A percentile compares a stretch with the other conserved stretches of the same genome.
These are phyloP conservation scores for Hypoxylon sp. DNA, from an alignment of 2,329 filamentous ascomycete genomes.

Conservation along the genomic window DNA sequence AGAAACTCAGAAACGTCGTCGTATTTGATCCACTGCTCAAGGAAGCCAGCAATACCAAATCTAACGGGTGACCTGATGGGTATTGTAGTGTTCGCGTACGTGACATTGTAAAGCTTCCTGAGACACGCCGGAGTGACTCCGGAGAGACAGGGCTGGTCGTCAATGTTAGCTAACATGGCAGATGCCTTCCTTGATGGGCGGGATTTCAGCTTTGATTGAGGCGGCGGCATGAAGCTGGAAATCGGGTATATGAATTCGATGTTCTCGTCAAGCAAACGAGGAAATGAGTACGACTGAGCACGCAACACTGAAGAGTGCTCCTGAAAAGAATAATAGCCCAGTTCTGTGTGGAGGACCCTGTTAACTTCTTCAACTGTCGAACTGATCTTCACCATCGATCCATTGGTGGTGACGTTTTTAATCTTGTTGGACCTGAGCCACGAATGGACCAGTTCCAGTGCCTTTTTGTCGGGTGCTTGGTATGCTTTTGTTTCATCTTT, in stretches of 20 bases:
- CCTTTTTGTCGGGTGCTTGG: conserved; percentile 55
- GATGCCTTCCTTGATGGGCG: conserved; percentile 16
- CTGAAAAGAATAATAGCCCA: conserved; percentile 61
- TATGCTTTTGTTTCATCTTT: conserved; percentile 57
- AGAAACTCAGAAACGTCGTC: conserved; percentile 61
- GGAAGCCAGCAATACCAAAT: conserved; percentile 65
- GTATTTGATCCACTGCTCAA: conserved; percentile 64
- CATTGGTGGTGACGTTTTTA: conserved; percentile 52
- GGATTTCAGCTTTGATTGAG: conserved; percentile 22
- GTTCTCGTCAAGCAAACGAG: conserved; percentile 56
- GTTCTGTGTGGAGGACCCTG: conserved; percentile 59
- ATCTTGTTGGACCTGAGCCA: conserved; percentile 62
- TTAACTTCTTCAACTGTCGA: conserved; percentile 59
- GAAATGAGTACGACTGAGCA: conserved; percentile 62
- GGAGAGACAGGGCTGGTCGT: conserved; percentile 50
- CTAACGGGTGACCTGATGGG: conserved; percentile 55
- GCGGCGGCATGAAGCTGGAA: conserved; percentile 64
- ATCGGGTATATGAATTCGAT: conserved; percentile 66
- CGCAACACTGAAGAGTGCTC: conserved; percentile 59
- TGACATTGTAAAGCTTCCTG: conserved; percentile 63
- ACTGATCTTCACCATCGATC: conserved; percentile 62
- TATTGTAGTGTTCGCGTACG: conserved; percentile 51
- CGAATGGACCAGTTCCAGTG: conserved; percentile 56
- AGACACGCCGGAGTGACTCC: conserved; percentile 51
- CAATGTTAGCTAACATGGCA: conserved; percentile 5